A percentile compares a stretch with the other conserved stretches of the same genome.
phyloP scores from a whole-genome alignment of 2,329 filamentous ascomycete genomes.

The Fusarium sp. region DNA sequence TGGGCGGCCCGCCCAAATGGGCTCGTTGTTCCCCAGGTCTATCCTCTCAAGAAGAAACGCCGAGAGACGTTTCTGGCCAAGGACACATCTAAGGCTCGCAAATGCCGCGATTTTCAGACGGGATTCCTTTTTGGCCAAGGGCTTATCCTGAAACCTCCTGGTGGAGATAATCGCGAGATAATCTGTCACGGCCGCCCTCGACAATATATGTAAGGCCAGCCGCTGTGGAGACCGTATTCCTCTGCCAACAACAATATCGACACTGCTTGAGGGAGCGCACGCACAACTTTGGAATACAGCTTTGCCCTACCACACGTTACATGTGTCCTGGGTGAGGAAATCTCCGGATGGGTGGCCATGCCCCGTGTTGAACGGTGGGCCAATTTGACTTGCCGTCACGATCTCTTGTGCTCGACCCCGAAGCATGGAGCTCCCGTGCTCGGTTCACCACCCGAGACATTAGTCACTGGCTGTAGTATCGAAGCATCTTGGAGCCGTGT shows the following conservation, averaged over 20 bases:
- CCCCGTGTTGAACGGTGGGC: neutral
- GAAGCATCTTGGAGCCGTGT: conserved; percentile 6
- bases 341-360: neutral
- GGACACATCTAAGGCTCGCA: neutral
- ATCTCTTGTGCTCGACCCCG: neutral
- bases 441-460: conserved; percentile 28
- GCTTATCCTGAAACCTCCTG: neutral
- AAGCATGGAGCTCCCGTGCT: neutral
- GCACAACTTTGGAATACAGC: neutral
- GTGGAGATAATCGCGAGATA: neutral
- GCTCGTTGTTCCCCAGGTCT: neutral
- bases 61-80: neutral
- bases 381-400: neutral
- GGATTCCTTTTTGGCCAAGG: neutral
- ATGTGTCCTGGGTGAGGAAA: neutral
- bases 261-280: neutral
- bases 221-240: neutral
- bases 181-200: neutral
- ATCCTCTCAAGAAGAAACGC: neutral
- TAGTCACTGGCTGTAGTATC: conserved; percentile 1
- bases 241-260: neutral
- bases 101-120: neutral
- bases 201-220: neutral
- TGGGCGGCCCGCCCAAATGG: neutral
- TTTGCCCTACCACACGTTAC: neutral